phyloP scores from a whole-genome alignment of 768 basidiomycete species.

The Cystobasidium tubakii region DNA sequence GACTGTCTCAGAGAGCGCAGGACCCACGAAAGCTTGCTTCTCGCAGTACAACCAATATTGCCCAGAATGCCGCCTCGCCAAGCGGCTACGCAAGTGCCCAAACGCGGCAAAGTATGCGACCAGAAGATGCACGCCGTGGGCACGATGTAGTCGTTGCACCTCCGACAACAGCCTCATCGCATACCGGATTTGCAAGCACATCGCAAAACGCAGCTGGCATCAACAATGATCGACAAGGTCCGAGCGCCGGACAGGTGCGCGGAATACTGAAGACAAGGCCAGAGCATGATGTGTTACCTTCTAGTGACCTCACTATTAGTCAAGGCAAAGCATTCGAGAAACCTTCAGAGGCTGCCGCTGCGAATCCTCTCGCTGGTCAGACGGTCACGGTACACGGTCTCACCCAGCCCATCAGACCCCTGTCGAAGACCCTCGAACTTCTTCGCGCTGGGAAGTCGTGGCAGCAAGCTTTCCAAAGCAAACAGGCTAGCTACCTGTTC shows the following conservation, averaged over 20 bases:
- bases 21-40: neutral
- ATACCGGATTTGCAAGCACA: neutral
- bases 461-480: constrained; percentile 4
- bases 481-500: neutral
- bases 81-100: neutral
- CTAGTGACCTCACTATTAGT: neutral
- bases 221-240: neutral
- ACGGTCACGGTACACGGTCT: neutral
- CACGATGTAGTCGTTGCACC: neutral
- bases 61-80: neutral
- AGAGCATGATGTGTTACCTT: neutral
- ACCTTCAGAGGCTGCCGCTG: neutral
- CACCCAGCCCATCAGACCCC: neutral
- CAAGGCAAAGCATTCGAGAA: neutral
- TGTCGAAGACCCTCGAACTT: neutral
- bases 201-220: neutral
- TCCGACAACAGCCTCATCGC: too few species aligned
- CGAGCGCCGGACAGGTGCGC: neutral
- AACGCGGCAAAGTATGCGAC: neutral
- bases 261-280: neutral
- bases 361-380: neutral
- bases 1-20: neutral
- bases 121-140: neutral
- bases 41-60: neutral
- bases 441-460: neutral